These are phyloP conservation scores for Protea cynaroides DNA, from an alignment of 164 flowering plant species.

Conservation along the genomic window DNA sequence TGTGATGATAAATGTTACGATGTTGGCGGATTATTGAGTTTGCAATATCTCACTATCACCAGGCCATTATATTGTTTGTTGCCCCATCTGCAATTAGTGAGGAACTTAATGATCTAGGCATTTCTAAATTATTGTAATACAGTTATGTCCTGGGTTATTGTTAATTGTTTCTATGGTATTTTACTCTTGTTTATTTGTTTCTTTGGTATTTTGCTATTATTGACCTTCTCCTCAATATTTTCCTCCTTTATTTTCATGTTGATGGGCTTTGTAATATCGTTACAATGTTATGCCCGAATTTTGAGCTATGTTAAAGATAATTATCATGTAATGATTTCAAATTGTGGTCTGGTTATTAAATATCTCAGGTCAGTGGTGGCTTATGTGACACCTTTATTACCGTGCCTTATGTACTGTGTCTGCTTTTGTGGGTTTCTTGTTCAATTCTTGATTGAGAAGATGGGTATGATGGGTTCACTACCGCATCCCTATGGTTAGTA, in stretches of 20 bases:
- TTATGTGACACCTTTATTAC: constrained; percentile 60
- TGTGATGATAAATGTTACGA: not conserved
- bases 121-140: too few species aligned
- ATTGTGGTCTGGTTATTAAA: not conserved
- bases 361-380: constrained; percentile 57
- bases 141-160: too few species aligned
- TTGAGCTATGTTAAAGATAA: not conserved
- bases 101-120: not conserved
- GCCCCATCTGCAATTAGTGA: not conserved
- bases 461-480: constrained; percentile 97
- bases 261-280: not conserved
- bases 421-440: constrained; percentile 84
- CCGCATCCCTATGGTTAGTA: constrained; percentile 93
- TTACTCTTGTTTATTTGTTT: too few species aligned
- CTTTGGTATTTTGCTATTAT: too few species aligned
- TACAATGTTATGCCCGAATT: not conserved
- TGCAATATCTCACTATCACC: not conserved
- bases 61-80: not conserved
- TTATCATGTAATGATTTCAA: not conserved
- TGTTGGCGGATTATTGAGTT: not conserved
- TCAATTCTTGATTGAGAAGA: constrained; percentile 88
- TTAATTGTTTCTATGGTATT: too few species aligned
- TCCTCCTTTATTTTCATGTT: not conserved
- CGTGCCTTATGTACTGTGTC: constrained; percentile 56
- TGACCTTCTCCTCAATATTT: not conserved